A percentile compares a stretch with the other conserved stretches of the same genome.
phyloP scores from a whole-genome alignment of 345 rosid species.

The Salix exigua region DNA sequence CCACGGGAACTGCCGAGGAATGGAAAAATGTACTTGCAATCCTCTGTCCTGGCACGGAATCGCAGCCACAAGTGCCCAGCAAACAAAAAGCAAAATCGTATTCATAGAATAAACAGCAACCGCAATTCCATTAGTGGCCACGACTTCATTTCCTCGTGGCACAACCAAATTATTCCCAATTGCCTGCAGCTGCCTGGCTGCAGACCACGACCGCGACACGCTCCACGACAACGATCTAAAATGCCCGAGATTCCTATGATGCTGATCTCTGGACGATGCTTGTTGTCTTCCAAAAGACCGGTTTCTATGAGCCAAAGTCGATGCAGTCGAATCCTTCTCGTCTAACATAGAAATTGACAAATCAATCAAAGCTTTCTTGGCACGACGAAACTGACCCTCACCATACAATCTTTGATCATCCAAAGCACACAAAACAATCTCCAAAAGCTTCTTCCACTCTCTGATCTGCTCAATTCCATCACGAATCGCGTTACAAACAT shows the following conservation, averaged over 20 bases:
- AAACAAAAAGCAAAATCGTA: conserved; percentile 63
- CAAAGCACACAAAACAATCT: conserved; percentile 46
- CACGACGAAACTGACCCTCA: conserved; percentile 87
- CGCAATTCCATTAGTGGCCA: conserved; percentile 59
- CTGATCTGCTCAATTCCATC: conserved; percentile 48
- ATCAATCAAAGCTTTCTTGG: conserved; percentile 78
- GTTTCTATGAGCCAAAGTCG: conserved; percentile 55
- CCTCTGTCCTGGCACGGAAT: conserved; percentile 98
- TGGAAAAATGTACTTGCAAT: conserved; percentile 62
- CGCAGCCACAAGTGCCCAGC: conserved; percentile 95
- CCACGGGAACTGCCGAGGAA: conserved; percentile 72
- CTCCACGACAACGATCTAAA: conserved; percentile 93
- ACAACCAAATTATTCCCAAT: conserved; percentile 57
- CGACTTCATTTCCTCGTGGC: conserved; percentile 54
- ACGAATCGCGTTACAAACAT: conserved; percentile 46
- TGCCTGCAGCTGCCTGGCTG: conserved; percentile 81
- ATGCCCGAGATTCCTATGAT: conserved; percentile 48
- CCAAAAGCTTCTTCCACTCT: conserved; percentile 42
- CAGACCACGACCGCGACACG: conserved; percentile 96
- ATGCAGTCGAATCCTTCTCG: conserved; percentile 54
- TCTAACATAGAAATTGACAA: conserved; percentile 82
- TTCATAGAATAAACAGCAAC: conserved; percentile 66
- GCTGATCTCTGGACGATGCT: conserved; percentile 32
- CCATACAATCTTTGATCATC: conserved; percentile 47
- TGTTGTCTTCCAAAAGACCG: conserved; percentile 72